These are phyloP conservation scores for Rhizopogon salebrosus DNA, from an alignment of 768 basidiomycete genomes.

Conservation along the genomic window DNA sequence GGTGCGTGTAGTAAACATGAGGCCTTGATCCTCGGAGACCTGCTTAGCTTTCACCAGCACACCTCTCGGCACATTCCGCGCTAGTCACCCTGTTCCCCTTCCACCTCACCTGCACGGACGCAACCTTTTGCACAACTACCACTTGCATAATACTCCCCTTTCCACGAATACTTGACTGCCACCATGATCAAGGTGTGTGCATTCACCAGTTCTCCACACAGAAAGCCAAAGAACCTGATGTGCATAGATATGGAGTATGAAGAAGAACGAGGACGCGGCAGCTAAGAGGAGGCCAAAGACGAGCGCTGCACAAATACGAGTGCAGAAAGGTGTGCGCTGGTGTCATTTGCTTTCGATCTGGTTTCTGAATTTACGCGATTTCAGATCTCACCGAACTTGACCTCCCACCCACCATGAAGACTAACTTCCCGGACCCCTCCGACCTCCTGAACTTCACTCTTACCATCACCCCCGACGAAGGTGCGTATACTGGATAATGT, in stretches of 20 bases:
- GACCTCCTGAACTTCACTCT: conserved; percentile 97
- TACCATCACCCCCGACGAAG: conserved; percentile 95
- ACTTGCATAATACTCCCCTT: conserved; percentile 2
- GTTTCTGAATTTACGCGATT: neutral
- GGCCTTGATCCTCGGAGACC: neutral
- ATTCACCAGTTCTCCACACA: neutral
- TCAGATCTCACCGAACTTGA: conserved; percentile 96
- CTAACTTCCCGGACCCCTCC: conserved; percentile 83
- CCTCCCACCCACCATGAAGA: conserved; percentile 94
- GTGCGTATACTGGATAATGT: conserved; percentile 34
- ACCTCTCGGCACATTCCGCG: conserved; percentile 26
- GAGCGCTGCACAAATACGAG: conserved; percentile 94
- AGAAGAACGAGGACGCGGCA: conserved; percentile 97
- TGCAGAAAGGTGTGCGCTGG: conserved; percentile 83
- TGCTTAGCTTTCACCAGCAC: too few relatives aligned
- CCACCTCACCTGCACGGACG: conserved; percentile 2
- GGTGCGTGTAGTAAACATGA: neutral
- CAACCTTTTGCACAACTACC: conserved; percentile 12
- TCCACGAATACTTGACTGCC: conserved; percentile 1
- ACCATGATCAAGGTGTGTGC: conserved; percentile 41
- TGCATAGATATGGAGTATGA: conserved; percentile 94
- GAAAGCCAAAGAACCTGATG: conserved; percentile 4
- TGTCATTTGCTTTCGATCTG: neutral
- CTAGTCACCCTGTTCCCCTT: conserved; percentile 13
- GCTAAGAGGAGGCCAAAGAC: conserved; percentile 99